A percentile compares a stretch with the other conserved stretches of the same genome.
phyloP scores from a whole-genome alignment of 768 basidiomycete species.

The Boletus insuetus region DNA sequence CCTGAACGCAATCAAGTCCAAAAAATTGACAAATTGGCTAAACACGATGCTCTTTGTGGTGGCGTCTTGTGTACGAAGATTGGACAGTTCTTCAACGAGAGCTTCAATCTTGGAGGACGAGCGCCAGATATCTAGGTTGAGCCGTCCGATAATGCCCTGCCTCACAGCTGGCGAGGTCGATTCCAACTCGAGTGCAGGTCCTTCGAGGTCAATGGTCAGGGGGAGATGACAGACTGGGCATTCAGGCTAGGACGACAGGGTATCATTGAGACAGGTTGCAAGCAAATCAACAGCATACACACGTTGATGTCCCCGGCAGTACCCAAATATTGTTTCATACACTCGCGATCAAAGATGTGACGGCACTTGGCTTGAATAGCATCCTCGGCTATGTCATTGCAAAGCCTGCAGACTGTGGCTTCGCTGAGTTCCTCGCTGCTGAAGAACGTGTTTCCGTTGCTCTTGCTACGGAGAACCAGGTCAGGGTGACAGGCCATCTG shows the following conservation, averaged over 20 bases:
- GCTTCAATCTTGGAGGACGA: slow-evolving; percentile 99
- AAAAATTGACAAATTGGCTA: slow-evolving; percentile 90
- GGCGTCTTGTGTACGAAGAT: slow-evolving; percentile 76
- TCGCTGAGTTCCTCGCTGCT: slow-evolving; percentile 58
- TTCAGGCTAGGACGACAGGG: slow-evolving; percentile 53
- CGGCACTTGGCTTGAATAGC: slow-evolving; percentile 91
- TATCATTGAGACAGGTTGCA: neutral
- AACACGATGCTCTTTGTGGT: slow-evolving; percentile 98
- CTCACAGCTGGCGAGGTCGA: slow-evolving; percentile 48
- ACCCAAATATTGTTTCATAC: slow-evolving; percentile 90
- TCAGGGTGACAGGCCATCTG: slow-evolving; percentile 97
- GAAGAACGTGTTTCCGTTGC: slow-evolving; percentile 61
- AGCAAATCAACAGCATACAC: slow-evolving; percentile 22
- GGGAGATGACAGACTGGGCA: slow-evolving; percentile 95
- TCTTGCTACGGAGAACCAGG: slow-evolving; percentile 86
- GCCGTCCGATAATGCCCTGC: slow-evolving; percentile 91
- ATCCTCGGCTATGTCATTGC: slow-evolving; percentile 95
- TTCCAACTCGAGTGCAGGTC: slow-evolving; percentile 83
- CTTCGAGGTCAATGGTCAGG: slow-evolving; percentile 94
- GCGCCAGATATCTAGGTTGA: slow-evolving; percentile 87
- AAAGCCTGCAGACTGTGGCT: slow-evolving; percentile 88
- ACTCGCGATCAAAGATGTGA: slow-evolving; percentile 95
- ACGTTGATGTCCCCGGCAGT: slow-evolving; percentile 65
- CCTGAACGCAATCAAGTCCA: slow-evolving; percentile 91
- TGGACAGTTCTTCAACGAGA: slow-evolving; percentile 87